Evolutionary conservation across 768 basidiomycete genomes (phyloP).

Genomic region (Lactarius pseudohatsudake): DNA sequence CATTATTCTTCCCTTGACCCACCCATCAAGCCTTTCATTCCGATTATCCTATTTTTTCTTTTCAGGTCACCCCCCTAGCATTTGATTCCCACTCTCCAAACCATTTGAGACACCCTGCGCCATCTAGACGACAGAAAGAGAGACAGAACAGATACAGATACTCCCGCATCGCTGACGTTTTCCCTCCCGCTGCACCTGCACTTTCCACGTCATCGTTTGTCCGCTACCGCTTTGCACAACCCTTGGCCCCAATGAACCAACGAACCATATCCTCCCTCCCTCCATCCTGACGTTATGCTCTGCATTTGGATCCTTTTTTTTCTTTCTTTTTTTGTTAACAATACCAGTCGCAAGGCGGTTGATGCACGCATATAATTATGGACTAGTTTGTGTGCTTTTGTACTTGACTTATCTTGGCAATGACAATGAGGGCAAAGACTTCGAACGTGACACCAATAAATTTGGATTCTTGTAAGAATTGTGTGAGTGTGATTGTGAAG

Average conservation of each 20-base stretch:
- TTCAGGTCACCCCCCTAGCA: neutral
- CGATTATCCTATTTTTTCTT: neutral
- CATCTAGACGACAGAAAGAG: constrained; percentile 22
- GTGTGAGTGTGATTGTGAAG: neutral
- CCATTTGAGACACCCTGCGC: constrained; percentile 21
- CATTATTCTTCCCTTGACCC: neutral
- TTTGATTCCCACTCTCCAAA: neutral
- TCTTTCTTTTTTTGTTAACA: constrained; percentile 2
- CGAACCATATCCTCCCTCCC: neutral
- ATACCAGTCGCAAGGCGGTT: constrained; percentile 10
- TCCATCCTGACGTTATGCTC: constrained; percentile 3
- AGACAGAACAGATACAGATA: constrained; percentile 12
- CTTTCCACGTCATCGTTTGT: neutral
- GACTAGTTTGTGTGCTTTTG: constrained; percentile 28
- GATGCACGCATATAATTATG: constrained; percentile 30
- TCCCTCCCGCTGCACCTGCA: constrained; percentile 1
- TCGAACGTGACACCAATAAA: constrained; percentile 2
- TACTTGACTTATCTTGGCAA: constrained; percentile 22
- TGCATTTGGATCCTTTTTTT: neutral
- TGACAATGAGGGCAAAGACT: constrained; percentile 13
- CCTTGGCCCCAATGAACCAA: constrained; percentile 3
- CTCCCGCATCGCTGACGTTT: constrained; percentile 19
- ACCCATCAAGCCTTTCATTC: constrained; percentile 34
- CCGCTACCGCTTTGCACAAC: neutral
- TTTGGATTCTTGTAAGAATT: neutral